These are phyloP conservation scores for Mycena vulgaris DNA, from an alignment of 768 basidiomycete genomes.

Conservation along the genomic window DNA sequence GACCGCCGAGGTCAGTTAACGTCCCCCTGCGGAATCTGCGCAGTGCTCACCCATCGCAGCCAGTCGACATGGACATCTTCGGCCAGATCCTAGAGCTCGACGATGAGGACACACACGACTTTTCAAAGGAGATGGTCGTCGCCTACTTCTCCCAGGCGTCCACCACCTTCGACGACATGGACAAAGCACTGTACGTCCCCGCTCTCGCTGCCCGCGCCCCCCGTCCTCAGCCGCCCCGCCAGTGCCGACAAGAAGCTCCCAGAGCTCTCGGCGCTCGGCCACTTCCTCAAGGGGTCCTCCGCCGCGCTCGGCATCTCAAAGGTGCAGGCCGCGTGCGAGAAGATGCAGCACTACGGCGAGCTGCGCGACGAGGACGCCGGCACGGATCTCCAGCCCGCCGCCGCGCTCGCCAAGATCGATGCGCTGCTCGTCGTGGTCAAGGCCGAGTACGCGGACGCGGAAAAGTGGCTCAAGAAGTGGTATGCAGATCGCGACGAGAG, in stretches of 20 bases:
- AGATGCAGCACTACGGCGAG: conserved; percentile 91
- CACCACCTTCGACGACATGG: conserved; percentile 84
- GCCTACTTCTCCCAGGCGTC: conserved; percentile 89
- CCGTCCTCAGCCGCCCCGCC: conserved; percentile 35
- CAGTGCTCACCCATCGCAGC: background rate
- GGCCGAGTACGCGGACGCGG: conserved; percentile 78
- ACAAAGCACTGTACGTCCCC: conserved; percentile 80
- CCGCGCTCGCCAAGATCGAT: conserved; percentile 72
- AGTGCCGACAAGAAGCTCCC: conserved; percentile 74
- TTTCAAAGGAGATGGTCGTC: conserved; percentile 83
- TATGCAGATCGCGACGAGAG: conserved; percentile 46
- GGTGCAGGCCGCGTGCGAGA: conserved; percentile 90
- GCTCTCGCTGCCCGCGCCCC: background rate
- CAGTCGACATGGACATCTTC: conserved; percentile 86
- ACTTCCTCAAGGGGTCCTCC: conserved; percentile 98
- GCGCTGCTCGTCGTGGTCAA: conserved; percentile 72
- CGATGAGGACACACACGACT: conserved; percentile 82
- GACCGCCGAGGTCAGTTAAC: background rate
- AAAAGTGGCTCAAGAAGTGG: conserved; percentile 73
- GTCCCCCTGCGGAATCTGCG: background rate
- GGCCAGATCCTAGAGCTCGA: conserved; percentile 93
- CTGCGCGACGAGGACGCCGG: conserved; percentile 70
- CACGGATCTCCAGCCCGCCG: conserved; percentile 58
- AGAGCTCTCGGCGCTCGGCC: conserved; percentile 82
- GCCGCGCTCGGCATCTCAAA: conserved; percentile 90